Percentiles rank a stretch among this genome's conserved stretches.
phyloP scores from a whole-genome alignment of 2,329 filamentous ascomycete species.

The Hypoxylon sp. region DNA sequence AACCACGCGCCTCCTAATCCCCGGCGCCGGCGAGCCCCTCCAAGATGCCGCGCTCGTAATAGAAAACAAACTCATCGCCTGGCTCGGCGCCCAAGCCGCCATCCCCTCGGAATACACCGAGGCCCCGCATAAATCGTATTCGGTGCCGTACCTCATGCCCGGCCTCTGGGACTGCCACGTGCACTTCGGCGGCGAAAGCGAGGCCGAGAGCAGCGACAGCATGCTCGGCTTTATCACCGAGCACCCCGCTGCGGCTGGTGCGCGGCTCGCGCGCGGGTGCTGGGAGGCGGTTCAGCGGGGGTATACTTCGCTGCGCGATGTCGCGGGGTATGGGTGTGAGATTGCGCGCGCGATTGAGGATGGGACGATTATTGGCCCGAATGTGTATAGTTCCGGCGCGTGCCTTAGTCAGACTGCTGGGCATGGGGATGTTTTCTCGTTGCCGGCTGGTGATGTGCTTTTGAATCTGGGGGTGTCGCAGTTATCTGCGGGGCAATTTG shows the following conservation, averaged over 20 bases:
- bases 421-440: slow-evolving; percentile 54
- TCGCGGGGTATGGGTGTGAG: slow-evolving; percentile 54
- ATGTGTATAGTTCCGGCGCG: slow-evolving; percentile 53
- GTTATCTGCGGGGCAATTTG: slow-evolving; percentile 52
- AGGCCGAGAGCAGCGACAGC: slow-evolving; percentile 33
- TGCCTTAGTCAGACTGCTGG: slow-evolving; percentile 54
- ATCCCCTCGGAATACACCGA: slow-evolving; percentile 51
- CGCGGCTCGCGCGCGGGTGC: slow-evolving; percentile 53
- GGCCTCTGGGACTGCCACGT: slow-evolving; percentile 55
- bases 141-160: slow-evolving; percentile 52
- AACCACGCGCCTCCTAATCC: slow-evolving; percentile 54
- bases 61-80: slow-evolving; percentile 55
- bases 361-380: slow-evolving; percentile 53
- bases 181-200: slow-evolving; percentile 51
- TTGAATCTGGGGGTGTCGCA: slow-evolving; percentile 53
- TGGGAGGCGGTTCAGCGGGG: slow-evolving; percentile 57
- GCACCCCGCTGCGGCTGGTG: slow-evolving; percentile 53
- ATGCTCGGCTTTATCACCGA: slow-evolving; percentile 44
- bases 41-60: slow-evolving; percentile 55
- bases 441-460: slow-evolving; percentile 54
- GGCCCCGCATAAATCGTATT: slow-evolving; percentile 47
- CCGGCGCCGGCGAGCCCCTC: slow-evolving; percentile 55
- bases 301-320: slow-evolving; percentile 55
- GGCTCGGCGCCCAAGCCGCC: slow-evolving; percentile 53
- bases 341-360: slow-evolving; percentile 51